These are phyloP conservation scores for Benincasa hispida DNA, from an alignment of 306 rosid genomes.

Conservation along the genomic window DNA sequence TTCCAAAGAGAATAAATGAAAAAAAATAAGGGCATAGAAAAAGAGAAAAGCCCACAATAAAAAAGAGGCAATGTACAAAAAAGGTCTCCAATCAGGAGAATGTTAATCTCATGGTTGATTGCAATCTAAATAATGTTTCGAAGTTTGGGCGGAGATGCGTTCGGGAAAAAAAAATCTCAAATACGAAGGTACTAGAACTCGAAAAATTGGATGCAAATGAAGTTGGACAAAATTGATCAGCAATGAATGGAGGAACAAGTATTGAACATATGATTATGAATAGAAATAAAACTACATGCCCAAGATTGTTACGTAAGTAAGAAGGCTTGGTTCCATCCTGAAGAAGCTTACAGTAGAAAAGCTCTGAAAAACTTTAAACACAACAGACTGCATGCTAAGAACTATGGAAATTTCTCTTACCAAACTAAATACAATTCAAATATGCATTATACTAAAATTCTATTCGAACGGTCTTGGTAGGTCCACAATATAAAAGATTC, in stretches of 20 bases:
- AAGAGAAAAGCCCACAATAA: too few species aligned
- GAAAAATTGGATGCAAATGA: background rate
- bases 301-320: background rate
- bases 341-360: background rate
- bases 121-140: background rate
- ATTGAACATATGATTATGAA: background rate
- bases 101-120: background rate
- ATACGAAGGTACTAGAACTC: background rate
- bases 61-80: background rate
- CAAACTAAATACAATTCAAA: background rate
- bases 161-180: background rate
- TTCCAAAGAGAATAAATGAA: too few species aligned
- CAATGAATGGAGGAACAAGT: background rate
- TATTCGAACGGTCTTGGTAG: background rate
- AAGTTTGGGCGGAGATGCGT: background rate
- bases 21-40: too few species aligned
- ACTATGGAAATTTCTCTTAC: background rate
- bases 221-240: background rate
- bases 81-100: background rate
- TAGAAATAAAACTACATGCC: background rate
- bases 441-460: background rate
- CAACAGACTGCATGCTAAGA: background rate
- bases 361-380: background rate
- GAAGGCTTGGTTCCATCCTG: background rate
- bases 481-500: background rate